Evolutionary conservation across 306 rosid species (phyloP).

Genomic region (Pyrus betulifolia): DNA sequence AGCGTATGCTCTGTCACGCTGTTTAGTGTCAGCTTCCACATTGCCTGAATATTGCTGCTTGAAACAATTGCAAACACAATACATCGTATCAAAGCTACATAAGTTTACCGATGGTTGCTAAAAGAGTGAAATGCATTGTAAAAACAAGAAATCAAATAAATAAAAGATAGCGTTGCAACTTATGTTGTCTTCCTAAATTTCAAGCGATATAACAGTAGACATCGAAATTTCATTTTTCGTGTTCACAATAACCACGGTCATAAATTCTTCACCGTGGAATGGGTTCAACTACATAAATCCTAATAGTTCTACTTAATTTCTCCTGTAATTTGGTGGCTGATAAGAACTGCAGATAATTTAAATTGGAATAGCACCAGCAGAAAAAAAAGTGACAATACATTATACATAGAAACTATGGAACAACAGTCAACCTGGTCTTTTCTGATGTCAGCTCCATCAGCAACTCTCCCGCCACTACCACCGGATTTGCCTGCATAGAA

Average conservation of each 20-base stretch:
- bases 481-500: conserved; percentile 31
- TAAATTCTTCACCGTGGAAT: neutral
- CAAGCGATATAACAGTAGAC: neutral
- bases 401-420: neutral
- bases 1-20: conserved; percentile 18
- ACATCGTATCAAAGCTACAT: neutral
- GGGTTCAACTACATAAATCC: neutral
- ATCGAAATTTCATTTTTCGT: too few species aligned
- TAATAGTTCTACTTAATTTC: neutral
- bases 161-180: neutral
- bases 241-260: neutral
- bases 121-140: conserved; percentile 1
- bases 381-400: neutral
- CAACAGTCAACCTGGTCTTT: conserved; percentile 45
- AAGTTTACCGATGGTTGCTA: neutral
- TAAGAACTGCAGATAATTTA: neutral
- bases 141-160: neutral
- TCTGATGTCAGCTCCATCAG: conserved; percentile 16
- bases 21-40: conserved; percentile 24
- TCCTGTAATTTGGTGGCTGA: neutral
- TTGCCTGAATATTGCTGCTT: conserved; percentile 27
- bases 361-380: neutral
- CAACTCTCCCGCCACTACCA: conserved; percentile 17
- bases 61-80: neutral
- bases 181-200: neutral